These are phyloP conservation scores for Castanopsis chinensis DNA, from an alignment of 306 rosid species.

Conservation along the genomic window DNA sequence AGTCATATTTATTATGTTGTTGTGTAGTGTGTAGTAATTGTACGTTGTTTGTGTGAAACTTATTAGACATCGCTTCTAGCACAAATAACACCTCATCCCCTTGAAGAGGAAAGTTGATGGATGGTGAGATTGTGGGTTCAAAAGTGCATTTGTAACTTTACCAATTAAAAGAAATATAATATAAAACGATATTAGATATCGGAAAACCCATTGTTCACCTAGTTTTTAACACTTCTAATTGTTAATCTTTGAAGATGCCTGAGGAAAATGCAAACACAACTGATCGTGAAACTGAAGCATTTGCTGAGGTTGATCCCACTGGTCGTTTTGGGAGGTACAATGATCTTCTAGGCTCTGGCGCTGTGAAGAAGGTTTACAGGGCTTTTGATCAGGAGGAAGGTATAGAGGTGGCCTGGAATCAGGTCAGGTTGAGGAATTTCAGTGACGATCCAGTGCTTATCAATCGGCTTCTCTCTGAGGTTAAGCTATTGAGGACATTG, in stretches of 20 bases:
- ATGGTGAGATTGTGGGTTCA: too few species aligned
- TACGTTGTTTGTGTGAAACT: too few species aligned
- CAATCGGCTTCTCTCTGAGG: slow-evolving; percentile 68
- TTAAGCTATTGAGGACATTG: slow-evolving; percentile 56
- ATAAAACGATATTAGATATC: not conserved
- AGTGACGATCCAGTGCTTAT: slow-evolving; percentile 62
- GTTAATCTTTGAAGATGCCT: slow-evolving; percentile 57
- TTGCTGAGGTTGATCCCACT: slow-evolving; percentile 81
- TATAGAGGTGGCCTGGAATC: slow-evolving; percentile 94
- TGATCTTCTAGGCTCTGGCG: slow-evolving; percentile 78
- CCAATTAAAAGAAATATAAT: too few species aligned
- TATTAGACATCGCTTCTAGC: too few species aligned
- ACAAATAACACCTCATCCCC: too few species aligned
- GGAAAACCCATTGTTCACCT: not conserved
- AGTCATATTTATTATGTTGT: too few species aligned
- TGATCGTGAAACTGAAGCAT: slow-evolving; percentile 57
- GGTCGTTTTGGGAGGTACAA: slow-evolving; percentile 77
- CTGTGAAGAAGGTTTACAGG: slow-evolving; percentile 84
- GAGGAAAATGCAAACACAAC: slow-evolving; percentile 38
- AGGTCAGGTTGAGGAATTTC: slow-evolving; percentile 65
- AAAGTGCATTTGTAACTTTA: too few species aligned
- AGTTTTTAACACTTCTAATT: not conserved
- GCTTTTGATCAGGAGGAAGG: slow-evolving; percentile 94
- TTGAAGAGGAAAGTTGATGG: too few species aligned
- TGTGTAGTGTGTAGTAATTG: too few species aligned